Base-by-base conservation (phyloP, 164 flowering plant genomes). In the Malania oleifera region DNA sequence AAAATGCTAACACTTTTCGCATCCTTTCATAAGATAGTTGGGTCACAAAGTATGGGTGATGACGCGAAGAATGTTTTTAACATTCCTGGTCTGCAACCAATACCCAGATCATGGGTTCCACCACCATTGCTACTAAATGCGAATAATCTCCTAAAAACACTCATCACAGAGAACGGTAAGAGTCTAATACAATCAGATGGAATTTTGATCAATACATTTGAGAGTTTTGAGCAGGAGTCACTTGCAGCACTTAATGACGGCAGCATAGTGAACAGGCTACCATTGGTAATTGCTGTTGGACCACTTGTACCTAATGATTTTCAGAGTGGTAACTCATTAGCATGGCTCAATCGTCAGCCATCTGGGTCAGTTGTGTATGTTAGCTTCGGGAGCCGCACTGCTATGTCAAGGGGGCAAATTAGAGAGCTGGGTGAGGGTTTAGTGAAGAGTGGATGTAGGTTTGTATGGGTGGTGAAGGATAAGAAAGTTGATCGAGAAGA, bases 381-480 rank as follows among this genome's bases (percentile, higher is more conserved):
- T 0, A 70, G 73, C 52, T 82, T 82, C 44, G 90, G 85, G 12
- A 82, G 77, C 63, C 75, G 83, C 41, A 74, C 80, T 0, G 70
- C 76, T 1, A 50, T 80, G 59, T 59, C 73, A 0, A 60, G 29
- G 34, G 79, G 54, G n/a, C 85, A 80, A 59, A 72, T 75, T 0
- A 64, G 66, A 57, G 85, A 84, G 45, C 44, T 80, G 67, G 74
- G 66, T 8, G 48, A 47, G 6, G 87, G 83, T 19, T 45, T 82
- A 25, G 71, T 51, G 59, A 61, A 19, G 27, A 76, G 80, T 41
- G 79, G 66, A 1, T 51, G 18, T 12, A 64, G 65, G 43, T 84
- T 78, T 48, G 8, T 84, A 19, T 80, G 83, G 90, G 77, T 76
- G 26, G 61, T 82, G 53, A 82, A 76, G 58, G 62, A 52, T 7